phyloP scores from a whole-genome alignment of 1,284 basidiomycete genomes.

The Leccinum solheimii region DNA sequence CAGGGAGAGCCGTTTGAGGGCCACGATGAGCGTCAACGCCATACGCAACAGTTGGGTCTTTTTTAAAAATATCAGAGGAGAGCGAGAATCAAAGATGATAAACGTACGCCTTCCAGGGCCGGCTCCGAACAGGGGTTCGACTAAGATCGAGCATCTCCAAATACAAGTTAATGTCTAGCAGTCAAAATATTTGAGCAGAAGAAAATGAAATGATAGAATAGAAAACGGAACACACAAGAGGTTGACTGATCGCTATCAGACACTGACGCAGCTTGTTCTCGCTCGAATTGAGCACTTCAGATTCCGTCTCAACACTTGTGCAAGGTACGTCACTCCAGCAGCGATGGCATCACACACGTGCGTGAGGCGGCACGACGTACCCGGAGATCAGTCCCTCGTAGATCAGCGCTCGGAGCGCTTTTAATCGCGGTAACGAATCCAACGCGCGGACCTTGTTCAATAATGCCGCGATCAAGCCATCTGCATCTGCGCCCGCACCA shows the following conservation, averaged over 20 bases:
- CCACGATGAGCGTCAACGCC: slow-evolving; percentile 86
- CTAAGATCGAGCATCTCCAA: slow-evolving; percentile 92
- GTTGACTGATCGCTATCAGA: slow-evolving; percentile 82
- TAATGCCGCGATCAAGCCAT: slow-evolving; percentile 70
- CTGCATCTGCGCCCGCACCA: slow-evolving; percentile 32
- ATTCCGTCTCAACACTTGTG: slow-evolving; percentile 88
- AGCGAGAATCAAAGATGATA: not conserved
- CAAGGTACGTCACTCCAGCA: slow-evolving; percentile 82
- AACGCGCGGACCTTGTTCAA: slow-evolving; percentile 82
- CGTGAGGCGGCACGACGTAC: slow-evolving; percentile 45
- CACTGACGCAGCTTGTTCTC: slow-evolving; percentile 86
- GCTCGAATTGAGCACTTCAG: slow-evolving; percentile 91
- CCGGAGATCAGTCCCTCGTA: slow-evolving; percentile 88
- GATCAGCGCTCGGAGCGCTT: slow-evolving; percentile 64
- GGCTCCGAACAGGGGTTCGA: slow-evolving; percentile 93
- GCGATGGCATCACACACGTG: not conserved
- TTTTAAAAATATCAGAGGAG: not conserved
- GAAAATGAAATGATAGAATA: not conserved
- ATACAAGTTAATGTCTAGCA: slow-evolving; percentile 85
- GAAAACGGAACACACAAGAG: slow-evolving; percentile 58
- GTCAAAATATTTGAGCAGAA: not conserved
- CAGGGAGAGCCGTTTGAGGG: slow-evolving; percentile 90
- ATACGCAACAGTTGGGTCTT: slow-evolving; percentile 87
- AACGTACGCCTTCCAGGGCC: slow-evolving; percentile 78
- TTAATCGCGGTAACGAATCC: slow-evolving; percentile 82